Conservation (phyloP, 805 yeast species). For the Saccharomyces paradoxus region DNA sequence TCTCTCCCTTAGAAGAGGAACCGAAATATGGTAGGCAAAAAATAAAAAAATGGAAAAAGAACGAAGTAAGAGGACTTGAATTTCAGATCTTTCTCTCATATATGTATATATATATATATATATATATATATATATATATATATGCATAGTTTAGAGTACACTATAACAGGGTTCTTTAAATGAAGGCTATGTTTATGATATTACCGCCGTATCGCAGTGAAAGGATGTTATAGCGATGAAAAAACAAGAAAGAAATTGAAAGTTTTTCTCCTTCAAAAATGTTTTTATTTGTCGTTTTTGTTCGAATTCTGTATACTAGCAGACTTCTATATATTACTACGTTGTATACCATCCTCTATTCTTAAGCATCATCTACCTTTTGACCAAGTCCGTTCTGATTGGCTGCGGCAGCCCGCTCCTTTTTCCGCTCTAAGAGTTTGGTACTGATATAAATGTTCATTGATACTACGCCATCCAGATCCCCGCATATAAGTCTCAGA, state of each 20-base stretch:
- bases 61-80: neutral
- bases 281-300: too few relatives aligned
- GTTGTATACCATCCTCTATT: neutral
- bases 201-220: neutral
- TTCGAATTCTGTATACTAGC: neutral
- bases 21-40: conserved; percentile 39
- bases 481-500: neutral
- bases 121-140: too few relatives aligned
- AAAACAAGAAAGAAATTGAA: too few relatives aligned
- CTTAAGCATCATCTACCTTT: neutral
- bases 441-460: neutral
- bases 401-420: conserved; percentile 1
- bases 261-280: neutral
- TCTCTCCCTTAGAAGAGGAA: conserved; percentile 44
- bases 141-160: neutral
- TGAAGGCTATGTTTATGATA: neutral
- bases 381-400: neutral
- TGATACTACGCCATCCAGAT: neutral
- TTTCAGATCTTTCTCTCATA: too few relatives aligned
- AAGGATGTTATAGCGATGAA: neutral
- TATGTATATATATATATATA: too few relatives aligned
- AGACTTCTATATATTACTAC: neutral
- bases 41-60: neutral
- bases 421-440: conserved; percentile 1
- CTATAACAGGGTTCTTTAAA: too few relatives aligned